phyloP scores from a whole-genome alignment of 352 stramenopile species.

The Pythium dissotocum region DNA sequence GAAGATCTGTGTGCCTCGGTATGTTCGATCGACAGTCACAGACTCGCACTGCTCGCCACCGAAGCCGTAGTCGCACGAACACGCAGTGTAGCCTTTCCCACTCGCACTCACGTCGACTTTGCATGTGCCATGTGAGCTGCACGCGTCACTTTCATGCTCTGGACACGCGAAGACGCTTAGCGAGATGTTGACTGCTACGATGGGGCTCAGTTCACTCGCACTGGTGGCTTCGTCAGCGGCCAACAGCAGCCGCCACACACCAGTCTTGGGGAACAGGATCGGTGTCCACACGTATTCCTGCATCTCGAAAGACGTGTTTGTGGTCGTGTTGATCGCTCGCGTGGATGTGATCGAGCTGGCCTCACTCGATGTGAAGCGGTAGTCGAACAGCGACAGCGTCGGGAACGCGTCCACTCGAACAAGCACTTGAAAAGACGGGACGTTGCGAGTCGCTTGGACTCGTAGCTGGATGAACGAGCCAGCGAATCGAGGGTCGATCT shows the following conservation, averaged over 20 bases:
- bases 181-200: conserved; percentile 16
- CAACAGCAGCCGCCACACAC: conserved; percentile 11
- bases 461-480: conserved; percentile 8
- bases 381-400: conserved; percentile 14
- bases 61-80: conserved; percentile 37
- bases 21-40: conserved; percentile 22
- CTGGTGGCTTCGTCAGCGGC: neutral
- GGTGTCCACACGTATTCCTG: conserved; percentile 15
- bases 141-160: conserved; percentile 11
- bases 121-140: conserved; percentile 32
- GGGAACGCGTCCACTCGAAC: conserved; percentile 14
- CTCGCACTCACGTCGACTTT: conserved; percentile 15
- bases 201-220: neutral
- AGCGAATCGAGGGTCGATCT: conserved; percentile 2
- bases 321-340: neutral
- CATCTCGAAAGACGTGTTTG: conserved; percentile 7
- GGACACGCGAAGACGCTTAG: conserved; percentile 28
- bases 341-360: neutral
- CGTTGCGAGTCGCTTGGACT: conserved; percentile 1
- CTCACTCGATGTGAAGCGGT: conserved; percentile 11
- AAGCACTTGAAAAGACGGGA: conserved; percentile 16
- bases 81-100: conserved; percentile 26
- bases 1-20: conserved; percentile 28
- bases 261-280: conserved; percentile 14
- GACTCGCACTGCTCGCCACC: conserved; percentile 30